These are phyloP conservation scores for Yamadazyma atmosphaerica DNA, from an alignment of 1,139 yeast species.

Conservation along the genomic window DNA sequence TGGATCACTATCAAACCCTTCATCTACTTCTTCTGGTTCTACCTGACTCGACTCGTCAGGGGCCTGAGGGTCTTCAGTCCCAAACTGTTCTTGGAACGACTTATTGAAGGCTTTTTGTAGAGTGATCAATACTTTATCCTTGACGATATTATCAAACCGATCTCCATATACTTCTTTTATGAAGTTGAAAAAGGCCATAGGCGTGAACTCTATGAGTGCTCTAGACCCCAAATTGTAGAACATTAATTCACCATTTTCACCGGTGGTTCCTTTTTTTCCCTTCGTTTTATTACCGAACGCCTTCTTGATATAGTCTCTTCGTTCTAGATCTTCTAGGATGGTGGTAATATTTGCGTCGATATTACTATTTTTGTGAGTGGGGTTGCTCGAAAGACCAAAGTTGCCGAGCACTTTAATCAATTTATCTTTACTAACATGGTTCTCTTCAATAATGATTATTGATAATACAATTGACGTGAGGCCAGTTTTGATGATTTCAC, in stretches of 20 bases:
- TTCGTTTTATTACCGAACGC: slow-evolving; percentile 8
- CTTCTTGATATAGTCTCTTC: slow-evolving; percentile 30
- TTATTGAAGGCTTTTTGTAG: slow-evolving; percentile 23
- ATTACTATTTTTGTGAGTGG: slow-evolving; percentile 23
- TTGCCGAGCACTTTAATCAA: slow-evolving; percentile 21
- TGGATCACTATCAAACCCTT: background rate
- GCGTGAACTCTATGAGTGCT: slow-evolving; percentile 35
- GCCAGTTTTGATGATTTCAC: slow-evolving; percentile 33
- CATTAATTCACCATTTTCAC: slow-evolving; percentile 10
- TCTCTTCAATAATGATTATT: slow-evolving; percentile 34
- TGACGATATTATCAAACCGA: slow-evolving; percentile 21
- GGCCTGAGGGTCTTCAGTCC: too few species aligned
- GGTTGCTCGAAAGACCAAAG: slow-evolving; percentile 32
- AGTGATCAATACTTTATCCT: slow-evolving; percentile 25
- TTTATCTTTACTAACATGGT: slow-evolving; percentile 30
- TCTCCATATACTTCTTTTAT: slow-evolving; percentile 29
- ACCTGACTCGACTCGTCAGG: background rate
- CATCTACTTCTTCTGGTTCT: too few species aligned
- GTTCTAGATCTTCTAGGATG: slow-evolving; percentile 31
- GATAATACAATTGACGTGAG: slow-evolving; percentile 26
- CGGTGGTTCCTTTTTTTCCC: background rate
- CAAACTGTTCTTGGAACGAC: slow-evolving; percentile 6
- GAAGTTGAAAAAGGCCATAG: slow-evolving; percentile 28
- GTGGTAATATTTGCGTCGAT: slow-evolving; percentile 24
- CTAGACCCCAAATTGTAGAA: slow-evolving; percentile 36